These are phyloP conservation scores for Daldinia bambusicola DNA, from an alignment of 495 filamentous ascomycete genomes.

Conservation along the genomic window DNA sequence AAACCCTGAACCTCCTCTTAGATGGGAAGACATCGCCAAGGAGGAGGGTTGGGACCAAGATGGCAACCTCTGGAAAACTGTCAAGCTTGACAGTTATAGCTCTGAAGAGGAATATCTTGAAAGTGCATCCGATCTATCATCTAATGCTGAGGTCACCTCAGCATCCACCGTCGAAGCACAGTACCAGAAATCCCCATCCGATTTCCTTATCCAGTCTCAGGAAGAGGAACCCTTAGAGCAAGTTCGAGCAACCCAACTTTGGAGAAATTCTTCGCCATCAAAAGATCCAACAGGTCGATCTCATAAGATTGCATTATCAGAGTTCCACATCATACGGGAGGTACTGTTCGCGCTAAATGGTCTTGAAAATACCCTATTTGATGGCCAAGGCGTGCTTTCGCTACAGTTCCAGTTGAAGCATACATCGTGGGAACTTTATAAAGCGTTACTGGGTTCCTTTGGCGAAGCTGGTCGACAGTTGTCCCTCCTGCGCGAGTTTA, in stretches of 20 bases:
- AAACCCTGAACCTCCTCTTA: conserved; percentile 59
- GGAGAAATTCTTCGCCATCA: conserved; percentile 57
- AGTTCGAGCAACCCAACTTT: conserved; percentile 71
- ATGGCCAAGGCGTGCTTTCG: conserved; percentile 50
- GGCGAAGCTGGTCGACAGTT: conserved; percentile 55
- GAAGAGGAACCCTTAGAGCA: conserved; percentile 58
- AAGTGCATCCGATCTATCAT: conserved; percentile 50
- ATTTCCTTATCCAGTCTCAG: conserved; percentile 48
- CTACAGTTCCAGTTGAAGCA: conserved; percentile 51
- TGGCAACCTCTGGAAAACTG: conserved; percentile 78
- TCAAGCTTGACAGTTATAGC: conserved; percentile 79
- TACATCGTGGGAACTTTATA: conserved; percentile 55
- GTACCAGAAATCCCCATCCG: conserved; percentile 50
- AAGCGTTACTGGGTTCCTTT: conserved; percentile 53
- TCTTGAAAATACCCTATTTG: conserved; percentile 77
- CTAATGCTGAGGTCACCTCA: conserved; percentile 52
- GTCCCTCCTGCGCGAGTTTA: conserved; percentile 50
- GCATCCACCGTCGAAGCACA: conserved; percentile 55
- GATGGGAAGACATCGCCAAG: conserved; percentile 78
- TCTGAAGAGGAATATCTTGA: conserved; percentile 61
- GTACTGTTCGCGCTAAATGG: conserved; percentile 85
- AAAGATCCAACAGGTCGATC: conserved; percentile 49
- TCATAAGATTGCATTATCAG: conserved; percentile 66
- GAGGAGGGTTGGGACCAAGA: conserved; percentile 77
- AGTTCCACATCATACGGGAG: conserved; percentile 80